Percentiles rank a stretch among this genome's conserved stretches.
Conservation (phyloP, 2,329 filamentous ascomycete species). For the Hypoxylon sp. region DNA sequence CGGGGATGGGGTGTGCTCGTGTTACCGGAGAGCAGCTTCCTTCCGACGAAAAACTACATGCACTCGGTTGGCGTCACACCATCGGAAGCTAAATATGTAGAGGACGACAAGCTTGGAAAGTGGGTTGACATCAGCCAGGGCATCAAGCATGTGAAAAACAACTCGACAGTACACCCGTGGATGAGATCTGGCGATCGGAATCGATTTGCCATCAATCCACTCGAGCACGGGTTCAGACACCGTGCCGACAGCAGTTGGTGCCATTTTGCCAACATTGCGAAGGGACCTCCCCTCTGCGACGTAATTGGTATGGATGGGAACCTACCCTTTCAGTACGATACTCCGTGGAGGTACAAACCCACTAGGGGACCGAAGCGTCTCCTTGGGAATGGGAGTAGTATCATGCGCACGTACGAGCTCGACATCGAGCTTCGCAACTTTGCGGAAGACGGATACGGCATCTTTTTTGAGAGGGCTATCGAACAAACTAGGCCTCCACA, state of each 20-base stretch:
- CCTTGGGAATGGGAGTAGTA: slow-evolving; percentile 42
- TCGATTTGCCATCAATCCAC: slow-evolving; percentile 34
- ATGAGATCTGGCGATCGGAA: slow-evolving; percentile 31
- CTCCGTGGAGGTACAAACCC: not conserved
- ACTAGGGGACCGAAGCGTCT: slow-evolving; percentile 11
- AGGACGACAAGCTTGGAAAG: slow-evolving; percentile 34
- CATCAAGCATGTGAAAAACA: slow-evolving; percentile 42
- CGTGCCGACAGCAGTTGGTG: slow-evolving; percentile 22
- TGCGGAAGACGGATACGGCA: slow-evolving; percentile 46
- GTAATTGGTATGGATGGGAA: slow-evolving; percentile 1
- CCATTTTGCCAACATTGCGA: slow-evolving; percentile 13
- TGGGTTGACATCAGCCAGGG: slow-evolving; percentile 47
- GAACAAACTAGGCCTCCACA: slow-evolving; percentile 40
- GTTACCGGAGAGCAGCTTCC: slow-evolving; percentile 59
- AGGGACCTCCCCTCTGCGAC: not conserved
- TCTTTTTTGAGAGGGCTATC: slow-evolving; percentile 50
- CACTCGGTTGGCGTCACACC: slow-evolving; percentile 50
- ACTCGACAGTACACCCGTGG: slow-evolving; percentile 46
- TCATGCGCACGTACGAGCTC: slow-evolving; percentile 63
- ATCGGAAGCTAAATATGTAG: slow-evolving; percentile 40
- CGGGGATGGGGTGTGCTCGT: slow-evolving; percentile 64
- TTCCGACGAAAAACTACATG: slow-evolving; percentile 45
- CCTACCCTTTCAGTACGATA: not conserved
- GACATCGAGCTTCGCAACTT: slow-evolving; percentile 60
- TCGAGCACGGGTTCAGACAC: slow-evolving; percentile 22